A percentile compares a stretch with the other conserved stretches of the same genome.
Conservation (phyloP, 768 basidiomycete genomes). For the Boletus reticulatus region DNA sequence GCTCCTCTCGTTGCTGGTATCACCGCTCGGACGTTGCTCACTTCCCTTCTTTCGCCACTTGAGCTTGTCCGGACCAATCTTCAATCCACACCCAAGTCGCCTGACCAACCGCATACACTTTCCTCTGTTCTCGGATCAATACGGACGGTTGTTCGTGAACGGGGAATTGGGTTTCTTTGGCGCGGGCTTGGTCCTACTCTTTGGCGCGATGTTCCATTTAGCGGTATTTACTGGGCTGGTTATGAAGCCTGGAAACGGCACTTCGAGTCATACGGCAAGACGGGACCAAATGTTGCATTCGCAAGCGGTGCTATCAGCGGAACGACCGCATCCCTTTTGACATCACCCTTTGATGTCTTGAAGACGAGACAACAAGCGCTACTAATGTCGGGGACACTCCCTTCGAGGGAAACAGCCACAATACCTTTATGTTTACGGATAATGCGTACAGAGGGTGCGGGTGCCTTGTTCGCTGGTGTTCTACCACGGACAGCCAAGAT, state of each 20-base stretch:
- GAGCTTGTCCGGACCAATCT: constrained; percentile 94
- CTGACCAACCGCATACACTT: constrained; percentile 71
- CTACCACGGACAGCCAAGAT: constrained; percentile 91
- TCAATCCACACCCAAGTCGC: constrained; percentile 78
- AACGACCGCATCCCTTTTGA: constrained; percentile 79
- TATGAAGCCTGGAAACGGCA: constrained; percentile 81
- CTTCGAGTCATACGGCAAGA: constrained; percentile 50
- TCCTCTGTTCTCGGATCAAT: constrained; percentile 69
- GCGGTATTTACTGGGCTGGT: constrained; percentile 94
- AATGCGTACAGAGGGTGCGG: constrained; percentile 71
- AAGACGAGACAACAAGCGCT: constrained; percentile 92
- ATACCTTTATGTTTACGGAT: constrained; percentile 68
- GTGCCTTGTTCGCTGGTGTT: constrained; percentile 81
- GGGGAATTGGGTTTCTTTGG: constrained; percentile 79
- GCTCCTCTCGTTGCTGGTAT: constrained; percentile 82
- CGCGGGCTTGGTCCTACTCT: constrained; percentile 88
- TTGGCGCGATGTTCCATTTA: constrained; percentile 98
- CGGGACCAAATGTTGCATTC: constrained; percentile 74
- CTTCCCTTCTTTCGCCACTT: constrained; percentile 79
- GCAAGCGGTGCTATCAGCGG: constrained; percentile 90
- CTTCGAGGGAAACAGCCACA: constrained; percentile 43
- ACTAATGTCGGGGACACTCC: constrained; percentile 55
- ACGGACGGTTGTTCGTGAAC: constrained; percentile 50
- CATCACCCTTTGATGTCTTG: constrained; percentile 94
- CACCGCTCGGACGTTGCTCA: constrained; percentile 74